Percentiles rank a stretch among this genome's conserved stretches.
phyloP scores from a whole-genome alignment of 2,329 filamentous ascomycete species.

The Chaetomiaceae sp. region DNA sequence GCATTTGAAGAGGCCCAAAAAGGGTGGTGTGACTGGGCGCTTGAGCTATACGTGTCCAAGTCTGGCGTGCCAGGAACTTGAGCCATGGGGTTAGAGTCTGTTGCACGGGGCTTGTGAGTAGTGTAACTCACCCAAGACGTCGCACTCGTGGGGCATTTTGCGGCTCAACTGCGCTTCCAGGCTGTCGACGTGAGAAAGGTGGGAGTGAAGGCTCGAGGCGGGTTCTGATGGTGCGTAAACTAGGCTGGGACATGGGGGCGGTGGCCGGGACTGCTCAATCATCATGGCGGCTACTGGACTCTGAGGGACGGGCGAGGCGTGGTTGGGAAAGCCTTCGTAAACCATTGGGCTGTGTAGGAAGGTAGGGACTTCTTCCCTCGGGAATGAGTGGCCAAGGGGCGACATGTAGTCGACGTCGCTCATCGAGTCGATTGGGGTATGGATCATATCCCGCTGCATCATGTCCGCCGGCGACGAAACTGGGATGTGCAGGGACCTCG shows the following conservation, averaged over 20 bases:
- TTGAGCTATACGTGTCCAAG: constrained; percentile 49
- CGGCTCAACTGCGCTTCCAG: constrained; percentile 53
- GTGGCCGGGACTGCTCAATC: constrained; percentile 51
- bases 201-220: constrained; percentile 56
- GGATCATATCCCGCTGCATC: constrained; percentile 47
- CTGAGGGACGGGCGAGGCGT: constrained; percentile 51
- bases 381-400: constrained; percentile 50
- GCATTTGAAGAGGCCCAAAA: constrained; percentile 46
- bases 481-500: constrained; percentile 32
- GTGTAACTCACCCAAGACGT: constrained; percentile 50
- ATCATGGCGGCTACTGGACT: constrained; percentile 54
- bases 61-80: constrained; percentile 46
- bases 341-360: constrained; percentile 49
- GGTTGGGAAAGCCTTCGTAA: constrained; percentile 53
- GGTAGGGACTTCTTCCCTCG: constrained; percentile 46
- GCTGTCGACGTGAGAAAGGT: constrained; percentile 44
- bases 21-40: constrained; percentile 44
- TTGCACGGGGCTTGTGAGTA: constrained; percentile 31
- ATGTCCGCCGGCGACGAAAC: constrained; percentile 42
- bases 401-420: constrained; percentile 60
- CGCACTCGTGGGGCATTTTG: constrained; percentile 52
- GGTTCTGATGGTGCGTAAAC: constrained; percentile 58
- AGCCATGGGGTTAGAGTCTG: constrained; percentile 27
- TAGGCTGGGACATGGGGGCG: constrained; percentile 58
- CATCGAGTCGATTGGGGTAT: constrained; percentile 54